A percentile compares a stretch with the other conserved stretches of the same genome.
phyloP scores from a whole-genome alignment of 2,329 filamentous ascomycete genomes.

The Claviceps citrina region DNA sequence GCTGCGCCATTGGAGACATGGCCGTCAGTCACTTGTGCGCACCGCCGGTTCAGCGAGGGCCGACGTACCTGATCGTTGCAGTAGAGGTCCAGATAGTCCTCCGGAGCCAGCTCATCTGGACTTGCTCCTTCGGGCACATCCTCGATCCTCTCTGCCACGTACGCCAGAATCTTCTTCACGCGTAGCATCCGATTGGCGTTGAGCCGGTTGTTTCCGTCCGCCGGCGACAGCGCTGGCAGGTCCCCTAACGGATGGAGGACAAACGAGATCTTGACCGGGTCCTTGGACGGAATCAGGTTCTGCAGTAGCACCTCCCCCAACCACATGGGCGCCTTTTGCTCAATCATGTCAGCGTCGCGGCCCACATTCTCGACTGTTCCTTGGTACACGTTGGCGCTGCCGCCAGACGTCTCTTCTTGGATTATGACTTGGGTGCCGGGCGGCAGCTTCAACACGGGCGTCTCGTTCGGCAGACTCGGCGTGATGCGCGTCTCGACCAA shows the following conservation, averaged over 20 bases:
- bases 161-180: constrained; percentile 84
- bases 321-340: constrained; percentile 82
- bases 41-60: too few relatives aligned
- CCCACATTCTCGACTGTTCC: constrained; percentile 71
- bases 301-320: constrained; percentile 73
- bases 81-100: constrained; percentile 89
- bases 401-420: constrained; percentile 51
- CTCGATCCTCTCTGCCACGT: constrained; percentile 86
- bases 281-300: constrained; percentile 71
- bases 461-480: constrained; percentile 57
- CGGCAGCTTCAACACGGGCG: constrained; percentile 60
- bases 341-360: constrained; percentile 64
- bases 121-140: constrained; percentile 44
- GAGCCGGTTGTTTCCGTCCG: constrained; percentile 73
- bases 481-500: constrained; percentile 47
- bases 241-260: constrained; percentile 65
- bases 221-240: constrained; percentile 57
- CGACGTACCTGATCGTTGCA: constrained; percentile 73
- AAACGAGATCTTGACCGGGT: constrained; percentile 94
- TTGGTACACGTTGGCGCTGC: constrained; percentile 73
- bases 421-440: constrained; percentile 51
- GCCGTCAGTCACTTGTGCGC: constrained; percentile 9
- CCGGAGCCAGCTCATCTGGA: constrained; percentile 51
- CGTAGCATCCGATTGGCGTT: constrained; percentile 96
- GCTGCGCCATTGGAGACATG: constrained; percentile 18